Conservation (phyloP, 202 grass and related monocot species). For the Alloteropsis angusta region DNA sequence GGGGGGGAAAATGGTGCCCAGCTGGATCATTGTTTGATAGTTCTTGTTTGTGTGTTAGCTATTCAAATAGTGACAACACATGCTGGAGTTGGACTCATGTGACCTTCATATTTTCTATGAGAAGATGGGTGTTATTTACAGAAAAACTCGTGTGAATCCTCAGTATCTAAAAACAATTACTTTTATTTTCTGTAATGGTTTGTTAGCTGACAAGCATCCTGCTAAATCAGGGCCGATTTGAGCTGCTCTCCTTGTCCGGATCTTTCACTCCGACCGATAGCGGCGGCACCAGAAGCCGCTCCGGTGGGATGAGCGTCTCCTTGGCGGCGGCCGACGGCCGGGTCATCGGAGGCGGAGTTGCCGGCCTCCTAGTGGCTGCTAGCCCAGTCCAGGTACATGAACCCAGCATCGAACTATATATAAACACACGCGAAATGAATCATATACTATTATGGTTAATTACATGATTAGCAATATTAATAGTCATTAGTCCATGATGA, state of each 20-base stretch:
- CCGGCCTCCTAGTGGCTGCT: slow-evolving; percentile 64
- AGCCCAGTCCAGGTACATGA: slow-evolving; percentile 58
- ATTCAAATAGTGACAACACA: too few relatives aligned
- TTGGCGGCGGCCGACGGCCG: slow-evolving; percentile 57
- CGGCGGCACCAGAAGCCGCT: slow-evolving; percentile 50
- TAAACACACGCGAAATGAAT: neutral
- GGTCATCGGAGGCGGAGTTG: slow-evolving; percentile 61
- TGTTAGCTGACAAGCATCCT: neutral
- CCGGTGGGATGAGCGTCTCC: slow-evolving; percentile 73
- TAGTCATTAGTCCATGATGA: neutral
- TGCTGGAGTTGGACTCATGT: neutral
- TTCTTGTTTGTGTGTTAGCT: neutral
- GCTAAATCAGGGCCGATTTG: slow-evolving; percentile 52
- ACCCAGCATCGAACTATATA: neutral
- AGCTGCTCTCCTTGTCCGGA: slow-evolving; percentile 62
- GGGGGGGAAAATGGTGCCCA: neutral
- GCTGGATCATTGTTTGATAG: neutral
- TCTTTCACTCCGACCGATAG: slow-evolving; percentile 61
- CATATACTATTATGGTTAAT: neutral
- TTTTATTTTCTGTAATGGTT: neutral
- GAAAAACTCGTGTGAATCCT: neutral
- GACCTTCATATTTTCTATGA: neutral
- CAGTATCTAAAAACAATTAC: neutral
- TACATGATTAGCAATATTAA: neutral
- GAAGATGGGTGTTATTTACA: neutral